phyloP scores from a whole-genome alignment of 306 rosid species.

The Sophora flavescens region DNA sequence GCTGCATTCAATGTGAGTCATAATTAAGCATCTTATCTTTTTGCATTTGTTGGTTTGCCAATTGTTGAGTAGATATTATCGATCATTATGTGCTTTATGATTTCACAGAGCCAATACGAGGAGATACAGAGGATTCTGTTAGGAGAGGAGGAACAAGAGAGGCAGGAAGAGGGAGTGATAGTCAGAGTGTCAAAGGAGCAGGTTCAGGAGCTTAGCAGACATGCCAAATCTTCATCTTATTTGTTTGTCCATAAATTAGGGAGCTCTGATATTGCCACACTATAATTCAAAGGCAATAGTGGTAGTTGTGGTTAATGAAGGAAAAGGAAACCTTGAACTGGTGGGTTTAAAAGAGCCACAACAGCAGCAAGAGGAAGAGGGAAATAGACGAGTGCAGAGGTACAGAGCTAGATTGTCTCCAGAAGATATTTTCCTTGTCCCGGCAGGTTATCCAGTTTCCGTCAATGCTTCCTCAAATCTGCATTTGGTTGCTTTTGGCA shows the following conservation, averaged over 20 bases:
- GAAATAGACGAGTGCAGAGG: conserved; percentile 16
- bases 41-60: neutral
- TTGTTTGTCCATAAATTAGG: conserved; percentile 10
- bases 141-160: neutral
- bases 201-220: conserved; percentile 16
- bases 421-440: conserved; percentile 45
- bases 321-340: conserved; percentile 37
- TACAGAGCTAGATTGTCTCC: conserved; percentile 19
- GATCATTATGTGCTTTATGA: neutral
- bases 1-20: conserved; percentile 49
- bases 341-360: neutral
- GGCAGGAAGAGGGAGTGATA: conserved; percentile 26
- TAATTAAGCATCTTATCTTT: neutral
- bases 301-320: conserved; percentile 18
- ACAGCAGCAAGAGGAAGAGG: neutral
- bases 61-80: neutral
- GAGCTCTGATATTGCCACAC: conserved; percentile 44
- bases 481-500: conserved; percentile 41
- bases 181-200: conserved; percentile 37
- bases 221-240: conserved; percentile 30
- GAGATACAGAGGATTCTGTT: conserved; percentile 39
- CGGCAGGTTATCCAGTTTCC: conserved; percentile 53
- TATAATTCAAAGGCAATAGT: conserved; percentile 36
- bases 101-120: conserved; percentile 27
- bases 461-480: conserved; percentile 42